phyloP scores from a whole-genome alignment of 495 filamentous ascomycete species.

The Aspergillus conjunctus region DNA sequence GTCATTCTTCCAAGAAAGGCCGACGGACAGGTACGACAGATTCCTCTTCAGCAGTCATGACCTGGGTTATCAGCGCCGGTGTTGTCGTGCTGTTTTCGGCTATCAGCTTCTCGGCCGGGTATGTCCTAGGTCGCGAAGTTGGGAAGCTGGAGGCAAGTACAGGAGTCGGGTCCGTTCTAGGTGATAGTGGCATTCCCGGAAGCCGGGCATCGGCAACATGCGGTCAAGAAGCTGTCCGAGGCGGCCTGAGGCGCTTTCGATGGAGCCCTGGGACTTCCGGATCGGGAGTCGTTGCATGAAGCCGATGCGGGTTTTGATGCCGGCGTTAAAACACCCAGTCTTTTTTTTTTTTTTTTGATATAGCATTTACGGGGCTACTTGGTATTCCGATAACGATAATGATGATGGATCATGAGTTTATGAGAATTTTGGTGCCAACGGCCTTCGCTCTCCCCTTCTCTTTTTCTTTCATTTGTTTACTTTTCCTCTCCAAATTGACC shows the following conservation, averaged over 20 bases:
- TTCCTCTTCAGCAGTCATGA: constrained; percentile 57
- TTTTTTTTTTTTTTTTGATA: no score
- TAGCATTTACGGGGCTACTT: background rate
- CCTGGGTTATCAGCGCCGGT: constrained; percentile 89
- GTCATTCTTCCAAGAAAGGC: constrained; percentile 57
- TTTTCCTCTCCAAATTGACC: background rate
- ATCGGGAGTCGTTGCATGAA: constrained; percentile 39
- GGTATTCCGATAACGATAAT: constrained; percentile 1
- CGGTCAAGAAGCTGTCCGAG: constrained; percentile 48
- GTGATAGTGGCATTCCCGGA: constrained; percentile 33
- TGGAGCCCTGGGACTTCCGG: constrained; percentile 46
- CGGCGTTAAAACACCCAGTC: background rate
- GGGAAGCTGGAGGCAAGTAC: constrained; percentile 64
- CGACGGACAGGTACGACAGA: constrained; percentile 39
- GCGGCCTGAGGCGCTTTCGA: constrained; percentile 45
- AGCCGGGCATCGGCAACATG: constrained; percentile 42
- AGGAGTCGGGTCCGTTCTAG: constrained; percentile 37
- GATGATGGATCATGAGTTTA: constrained; percentile 17
- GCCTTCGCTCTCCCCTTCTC: background rate
- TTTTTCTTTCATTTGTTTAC: background rate
- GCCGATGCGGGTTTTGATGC: background rate
- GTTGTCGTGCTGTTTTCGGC: constrained; percentile 90
- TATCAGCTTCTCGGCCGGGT: constrained; percentile 91
- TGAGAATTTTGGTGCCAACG: constrained; percentile 5
- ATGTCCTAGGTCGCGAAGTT: constrained; percentile 82